Evolutionary conservation across 1,284 basidiomycete genomes (phyloP).

Genomic region (Testicularia cyperi): DNA sequence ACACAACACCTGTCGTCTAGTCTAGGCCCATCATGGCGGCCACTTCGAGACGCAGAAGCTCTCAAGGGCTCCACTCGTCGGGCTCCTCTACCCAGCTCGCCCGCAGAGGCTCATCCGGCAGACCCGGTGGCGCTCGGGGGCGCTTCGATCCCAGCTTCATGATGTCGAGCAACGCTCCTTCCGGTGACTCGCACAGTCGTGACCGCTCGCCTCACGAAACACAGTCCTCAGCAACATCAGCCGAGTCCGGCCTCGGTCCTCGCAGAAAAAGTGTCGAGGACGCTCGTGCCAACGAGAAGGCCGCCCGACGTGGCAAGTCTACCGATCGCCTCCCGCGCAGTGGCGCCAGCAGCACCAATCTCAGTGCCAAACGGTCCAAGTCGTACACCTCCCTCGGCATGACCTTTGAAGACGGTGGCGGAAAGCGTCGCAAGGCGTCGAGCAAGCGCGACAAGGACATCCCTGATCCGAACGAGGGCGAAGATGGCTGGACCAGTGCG

Average conservation of each 20-base stretch:
- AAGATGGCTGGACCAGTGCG: constrained; percentile 47
- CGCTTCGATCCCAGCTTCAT: constrained; percentile 43
- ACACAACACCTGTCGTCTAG: no score
- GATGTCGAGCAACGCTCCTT: constrained; percentile 42
- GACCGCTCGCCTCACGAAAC: constrained; percentile 14
- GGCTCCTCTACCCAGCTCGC: constrained; percentile 37
- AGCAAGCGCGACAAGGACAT: constrained; percentile 11
- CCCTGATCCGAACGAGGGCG: constrained; percentile 12
- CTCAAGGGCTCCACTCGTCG: constrained; percentile 32
- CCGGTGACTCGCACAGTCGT: constrained; percentile 8
- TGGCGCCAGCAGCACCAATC: constrained; percentile 36
- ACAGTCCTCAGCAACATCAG: no score
- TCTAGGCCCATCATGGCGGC: no score
- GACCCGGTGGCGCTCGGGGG: constrained; percentile 21
- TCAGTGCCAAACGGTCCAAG: constrained; percentile 41
- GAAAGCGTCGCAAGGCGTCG: constrained; percentile 19
- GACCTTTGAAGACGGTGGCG: constrained; percentile 13
- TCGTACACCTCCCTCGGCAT: constrained; percentile 41
- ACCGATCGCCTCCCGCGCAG: constrained; percentile 41
- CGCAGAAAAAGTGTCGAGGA: constrained; percentile 6
- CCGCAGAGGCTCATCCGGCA: constrained; percentile 27
- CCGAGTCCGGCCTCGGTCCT: background rate
- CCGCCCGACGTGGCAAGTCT: constrained; percentile 33
- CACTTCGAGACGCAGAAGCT: constrained; percentile 24
- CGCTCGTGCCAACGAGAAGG: constrained; percentile 6